phyloP scores from a whole-genome alignment of 78 protist genomes.

The Isochrysis galbana region DNA sequence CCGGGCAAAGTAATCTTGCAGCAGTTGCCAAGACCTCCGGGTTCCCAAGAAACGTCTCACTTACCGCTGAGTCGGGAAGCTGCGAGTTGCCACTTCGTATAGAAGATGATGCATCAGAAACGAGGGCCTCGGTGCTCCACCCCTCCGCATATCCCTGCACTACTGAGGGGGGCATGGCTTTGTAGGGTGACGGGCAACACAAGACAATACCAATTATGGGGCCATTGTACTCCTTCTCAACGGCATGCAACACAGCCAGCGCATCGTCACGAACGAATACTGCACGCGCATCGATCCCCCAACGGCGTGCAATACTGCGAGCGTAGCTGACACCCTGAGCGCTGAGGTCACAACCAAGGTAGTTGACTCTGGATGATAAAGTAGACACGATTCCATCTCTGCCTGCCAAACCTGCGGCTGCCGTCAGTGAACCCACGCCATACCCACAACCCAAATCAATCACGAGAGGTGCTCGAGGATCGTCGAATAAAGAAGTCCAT shows the following conservation, averaged over 20 bases:
- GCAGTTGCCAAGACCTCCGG: neutral
- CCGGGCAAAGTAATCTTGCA: neutral
- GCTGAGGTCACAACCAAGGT: neutral
- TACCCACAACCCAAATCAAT: neutral
- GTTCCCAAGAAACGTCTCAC: neutral
- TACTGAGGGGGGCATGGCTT: neutral
- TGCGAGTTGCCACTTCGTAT: neutral
- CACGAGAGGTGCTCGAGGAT: neutral
- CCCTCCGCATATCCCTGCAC: neutral
- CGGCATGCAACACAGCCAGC: neutral
- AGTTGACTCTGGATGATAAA: neutral
- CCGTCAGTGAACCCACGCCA: neutral
- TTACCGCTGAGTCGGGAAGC: neutral
- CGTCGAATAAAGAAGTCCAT: neutral
- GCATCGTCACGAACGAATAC: neutral
- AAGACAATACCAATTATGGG: neutral
- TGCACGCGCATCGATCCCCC: neutral
- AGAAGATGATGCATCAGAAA: neutral
- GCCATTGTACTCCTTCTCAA: neutral
- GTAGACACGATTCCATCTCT: neutral
- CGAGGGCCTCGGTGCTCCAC: too few species aligned
- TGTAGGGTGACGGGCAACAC: neutral
- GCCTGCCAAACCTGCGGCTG: neutral
- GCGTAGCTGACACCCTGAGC: neutral
- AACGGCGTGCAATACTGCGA: neutral